A percentile compares a stretch with the other conserved stretches of the same genome.
Conservation (phyloP, 306 rosid species). For the Rosa rugosa region DNA sequence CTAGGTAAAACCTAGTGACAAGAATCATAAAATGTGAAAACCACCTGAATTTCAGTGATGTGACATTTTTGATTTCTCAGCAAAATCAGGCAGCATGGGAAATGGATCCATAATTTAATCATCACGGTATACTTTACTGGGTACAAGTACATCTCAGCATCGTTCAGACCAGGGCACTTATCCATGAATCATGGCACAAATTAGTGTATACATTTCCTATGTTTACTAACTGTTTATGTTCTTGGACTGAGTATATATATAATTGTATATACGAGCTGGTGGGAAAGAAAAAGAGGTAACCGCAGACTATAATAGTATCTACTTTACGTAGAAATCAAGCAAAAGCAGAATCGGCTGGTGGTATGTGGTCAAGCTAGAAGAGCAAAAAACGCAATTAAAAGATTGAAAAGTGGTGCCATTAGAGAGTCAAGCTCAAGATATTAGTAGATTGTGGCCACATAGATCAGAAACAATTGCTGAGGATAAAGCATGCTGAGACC, state of each 20-base stretch:
- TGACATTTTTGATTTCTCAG: not conserved
- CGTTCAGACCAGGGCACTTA: conserved; percentile 6
- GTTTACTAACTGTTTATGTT: not conserved
- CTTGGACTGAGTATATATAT: not conserved
- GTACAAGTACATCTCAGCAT: not conserved
- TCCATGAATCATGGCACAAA: conserved; percentile 41
- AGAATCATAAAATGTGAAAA: not conserved
- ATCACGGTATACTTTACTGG: not conserved
- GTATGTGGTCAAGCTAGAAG: conserved; percentile 16
- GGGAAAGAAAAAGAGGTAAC: not conserved
- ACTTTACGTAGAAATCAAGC: conserved; percentile 30
- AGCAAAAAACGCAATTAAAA: not conserved
- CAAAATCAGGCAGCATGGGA: conserved; percentile 7
- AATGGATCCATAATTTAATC: not conserved
- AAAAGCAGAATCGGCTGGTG: conserved; percentile 3
- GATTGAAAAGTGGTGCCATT: conserved; percentile 8
- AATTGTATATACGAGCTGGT: not conserved
- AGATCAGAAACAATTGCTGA: conserved; percentile 12
- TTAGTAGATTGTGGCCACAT: not conserved
- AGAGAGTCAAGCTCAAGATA: not conserved
- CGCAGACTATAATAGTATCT: conserved; percentile 20
- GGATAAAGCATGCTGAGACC: conserved; percentile 10
- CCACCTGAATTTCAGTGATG: not conserved
- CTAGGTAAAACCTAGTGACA: not conserved
- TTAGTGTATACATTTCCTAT: not conserved